These are phyloP conservation scores for Claviceps paspali DNA, from an alignment of 2,329 filamentous ascomycete genomes.

Conservation along the genomic window DNA sequence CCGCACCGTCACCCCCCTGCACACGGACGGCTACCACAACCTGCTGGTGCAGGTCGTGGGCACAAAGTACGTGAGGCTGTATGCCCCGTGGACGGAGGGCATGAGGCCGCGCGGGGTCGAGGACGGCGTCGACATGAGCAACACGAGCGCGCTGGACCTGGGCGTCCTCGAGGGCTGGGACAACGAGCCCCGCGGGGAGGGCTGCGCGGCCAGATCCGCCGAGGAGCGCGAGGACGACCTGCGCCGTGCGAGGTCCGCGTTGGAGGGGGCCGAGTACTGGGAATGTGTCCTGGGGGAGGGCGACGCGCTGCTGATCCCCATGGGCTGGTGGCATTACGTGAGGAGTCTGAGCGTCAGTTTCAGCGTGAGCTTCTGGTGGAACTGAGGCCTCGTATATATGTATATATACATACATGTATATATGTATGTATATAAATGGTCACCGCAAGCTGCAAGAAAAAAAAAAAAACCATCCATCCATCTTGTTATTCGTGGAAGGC, in stretches of 20 bases:
- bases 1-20: constrained; percentile 78
- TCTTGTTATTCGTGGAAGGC: too few relatives aligned
- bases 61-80: constrained; percentile 80
- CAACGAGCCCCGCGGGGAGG: constrained; percentile 15
- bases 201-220: constrained; percentile 4
- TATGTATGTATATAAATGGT: too few relatives aligned
- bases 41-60: constrained; percentile 81
- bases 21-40: constrained; percentile 91
- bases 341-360: constrained; percentile 73
- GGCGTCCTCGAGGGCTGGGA: constrained; percentile 52
- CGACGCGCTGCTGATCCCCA: constrained; percentile 76
- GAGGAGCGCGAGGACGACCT: constrained; percentile 8
- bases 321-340: constrained; percentile 98
- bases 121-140: constrained; percentile 75
- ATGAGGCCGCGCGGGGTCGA: constrained; percentile 50
- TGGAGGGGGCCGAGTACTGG: constrained; percentile 47
- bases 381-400: constrained; percentile 19
- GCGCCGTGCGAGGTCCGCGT: constrained; percentile 26
- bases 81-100: constrained; percentile 48
- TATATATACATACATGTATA: neutral
- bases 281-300: constrained; percentile 71
- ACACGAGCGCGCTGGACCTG: constrained; percentile 71
- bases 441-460: too few relatives aligned
- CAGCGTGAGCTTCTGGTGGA: constrained; percentile 97
- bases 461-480: too few relatives aligned